A percentile compares a stretch with the other conserved stretches of the same genome.
Conservation (phyloP, 169 alveolate species). For the Babesia bigemina region DNA sequence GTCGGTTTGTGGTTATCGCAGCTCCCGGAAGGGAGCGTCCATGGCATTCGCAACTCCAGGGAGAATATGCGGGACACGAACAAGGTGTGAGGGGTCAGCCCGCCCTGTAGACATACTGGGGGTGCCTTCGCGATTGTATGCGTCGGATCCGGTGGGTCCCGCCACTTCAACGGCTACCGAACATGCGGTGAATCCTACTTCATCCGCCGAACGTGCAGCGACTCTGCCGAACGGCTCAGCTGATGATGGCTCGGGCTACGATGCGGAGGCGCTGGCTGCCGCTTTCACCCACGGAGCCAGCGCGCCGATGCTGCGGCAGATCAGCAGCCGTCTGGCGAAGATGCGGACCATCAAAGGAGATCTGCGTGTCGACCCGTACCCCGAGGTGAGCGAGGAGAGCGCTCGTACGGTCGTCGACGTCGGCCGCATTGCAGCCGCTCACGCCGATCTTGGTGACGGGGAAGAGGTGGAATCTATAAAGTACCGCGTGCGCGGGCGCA, state of each 20-base stretch:
- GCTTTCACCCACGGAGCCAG: constrained; percentile 26
- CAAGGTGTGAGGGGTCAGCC: no score
- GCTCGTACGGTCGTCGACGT: neutral
- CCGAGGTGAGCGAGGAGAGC: constrained; percentile 22
- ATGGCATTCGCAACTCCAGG: neutral
- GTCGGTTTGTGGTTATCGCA: neutral
- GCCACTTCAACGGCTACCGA: no score
- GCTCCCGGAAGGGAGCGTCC: neutral
- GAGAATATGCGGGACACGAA: no score
- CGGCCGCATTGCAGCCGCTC: constrained; percentile 1
- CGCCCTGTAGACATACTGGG: no score
- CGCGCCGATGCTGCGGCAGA: constrained; percentile 34
- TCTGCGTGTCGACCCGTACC: constrained; percentile 31
- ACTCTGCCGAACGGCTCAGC: neutral
- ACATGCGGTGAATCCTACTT: no score
- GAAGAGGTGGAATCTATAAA: constrained; percentile 20
- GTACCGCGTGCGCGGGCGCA: constrained; percentile 45
- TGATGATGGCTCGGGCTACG: neutral
- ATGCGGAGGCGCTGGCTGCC: constrained; percentile 10
- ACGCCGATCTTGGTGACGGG: constrained; percentile 23
- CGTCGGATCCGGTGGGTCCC: no score
- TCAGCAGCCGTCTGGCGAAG: constrained; percentile 31
- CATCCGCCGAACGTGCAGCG: no score
- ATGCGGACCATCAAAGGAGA: neutral
- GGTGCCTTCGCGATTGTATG: no score